Conservation (phyloP, 75 land plant species). For the Adiantum capillusveneris region DNA sequence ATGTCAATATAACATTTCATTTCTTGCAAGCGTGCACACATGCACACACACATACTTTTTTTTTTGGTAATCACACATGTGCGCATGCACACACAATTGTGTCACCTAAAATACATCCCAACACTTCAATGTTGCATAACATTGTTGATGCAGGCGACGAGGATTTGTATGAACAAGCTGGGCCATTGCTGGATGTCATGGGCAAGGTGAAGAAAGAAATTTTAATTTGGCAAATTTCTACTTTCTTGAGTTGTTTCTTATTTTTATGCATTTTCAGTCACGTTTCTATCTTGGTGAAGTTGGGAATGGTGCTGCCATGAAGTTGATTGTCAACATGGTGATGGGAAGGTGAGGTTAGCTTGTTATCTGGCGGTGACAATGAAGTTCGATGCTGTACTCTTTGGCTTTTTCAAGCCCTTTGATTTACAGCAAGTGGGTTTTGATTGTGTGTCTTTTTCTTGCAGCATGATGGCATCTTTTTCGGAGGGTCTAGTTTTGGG, state of each 20-base stretch:
- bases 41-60: no score
- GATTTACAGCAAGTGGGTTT: not conserved
- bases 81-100: no score
- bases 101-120: no score
- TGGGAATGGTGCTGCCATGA: slow-evolving; percentile 95
- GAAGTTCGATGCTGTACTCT: no score
- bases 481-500: slow-evolving; percentile 76
- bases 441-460: not conserved
- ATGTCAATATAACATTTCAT: no score
- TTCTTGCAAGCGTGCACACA: no score
- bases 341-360: slow-evolving; percentile 78
- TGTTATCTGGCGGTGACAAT: no score
- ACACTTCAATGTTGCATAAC: no score
- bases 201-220: slow-evolving; percentile 50
- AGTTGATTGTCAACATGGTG: slow-evolving; percentile 91
- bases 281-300: slow-evolving; percentile 80
- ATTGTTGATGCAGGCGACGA: slow-evolving; percentile 69
- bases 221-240: not conserved
- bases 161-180: slow-evolving; percentile 58
- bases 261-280: slow-evolving; percentile 39
- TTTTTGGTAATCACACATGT: no score
- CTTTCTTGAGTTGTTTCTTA: slow-evolving; percentile 2
- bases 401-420: not conserved
- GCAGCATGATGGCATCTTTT: slow-evolving; percentile 95
- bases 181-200: slow-evolving; percentile 75